A percentile compares a stretch with the other conserved stretches of the same genome.
Evolutionary conservation across 106 monocot genomes (phyloP).

Genomic region (Iris macrosiphon): DNA sequence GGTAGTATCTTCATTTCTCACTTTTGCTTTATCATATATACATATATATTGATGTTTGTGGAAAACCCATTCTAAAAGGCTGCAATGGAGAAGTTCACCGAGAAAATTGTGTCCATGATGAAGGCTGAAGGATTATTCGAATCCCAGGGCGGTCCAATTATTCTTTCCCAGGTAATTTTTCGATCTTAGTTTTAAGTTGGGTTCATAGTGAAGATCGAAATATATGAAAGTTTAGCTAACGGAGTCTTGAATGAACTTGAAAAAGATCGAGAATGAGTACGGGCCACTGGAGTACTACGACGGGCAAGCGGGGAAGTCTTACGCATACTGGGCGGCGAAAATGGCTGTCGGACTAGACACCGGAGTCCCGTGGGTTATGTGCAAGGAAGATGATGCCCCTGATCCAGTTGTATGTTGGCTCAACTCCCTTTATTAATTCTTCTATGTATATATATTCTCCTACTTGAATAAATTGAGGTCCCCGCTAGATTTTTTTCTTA

Average conservation of each 20-base stretch:
- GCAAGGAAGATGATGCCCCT: conserved; percentile 95
- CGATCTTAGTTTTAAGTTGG: neutral
- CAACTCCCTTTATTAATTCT: neutral
- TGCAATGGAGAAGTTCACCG: conserved; percentile 74
- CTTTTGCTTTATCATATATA: neutral
- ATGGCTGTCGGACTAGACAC: conserved; percentile 83
- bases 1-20: neutral
- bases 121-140: conserved; percentile 73
- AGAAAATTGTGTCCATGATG: conserved; percentile 90
- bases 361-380: conserved; percentile 98
- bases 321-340: conserved; percentile 71
- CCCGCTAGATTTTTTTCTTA: too few species aligned
- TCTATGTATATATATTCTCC: too few species aligned
- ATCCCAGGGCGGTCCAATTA: conserved; percentile 92
- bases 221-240: too few species aligned
- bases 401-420: conserved; percentile 79
- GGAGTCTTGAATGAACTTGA: too few species aligned
- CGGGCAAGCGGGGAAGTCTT: conserved; percentile 52
- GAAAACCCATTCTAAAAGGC: conserved; percentile 41
- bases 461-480: too few species aligned
- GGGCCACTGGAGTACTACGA: conserved; percentile 66
- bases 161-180: conserved; percentile 64
- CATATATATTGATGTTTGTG: neutral
- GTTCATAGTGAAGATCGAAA: too few species aligned
- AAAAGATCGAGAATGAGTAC: conserved; percentile 89